Percentiles rank a stretch among this genome's conserved stretches.
phyloP scores from a whole-genome alignment of 2,329 filamentous ascomycete genomes.

The Thielaviopsis musarum region DNA sequence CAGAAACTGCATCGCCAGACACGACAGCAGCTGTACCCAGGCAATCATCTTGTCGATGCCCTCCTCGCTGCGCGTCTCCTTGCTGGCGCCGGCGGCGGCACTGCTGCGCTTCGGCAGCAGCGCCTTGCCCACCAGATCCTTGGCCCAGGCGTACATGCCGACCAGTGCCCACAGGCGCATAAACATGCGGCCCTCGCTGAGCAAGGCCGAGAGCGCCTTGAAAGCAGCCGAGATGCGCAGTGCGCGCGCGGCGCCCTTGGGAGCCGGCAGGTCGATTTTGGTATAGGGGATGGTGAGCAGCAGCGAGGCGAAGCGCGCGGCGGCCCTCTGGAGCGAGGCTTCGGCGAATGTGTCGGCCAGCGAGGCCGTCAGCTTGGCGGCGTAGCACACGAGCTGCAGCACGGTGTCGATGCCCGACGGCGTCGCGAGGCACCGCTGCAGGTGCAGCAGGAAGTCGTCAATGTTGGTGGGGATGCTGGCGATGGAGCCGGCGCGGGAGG shows the following conservation, averaged over 20 bases:
- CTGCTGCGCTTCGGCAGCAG: constrained; percentile 11
- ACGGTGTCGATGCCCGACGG: constrained; percentile 52
- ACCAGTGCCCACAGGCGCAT: constrained; percentile 61
- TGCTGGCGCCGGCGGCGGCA: constrained; percentile 13
- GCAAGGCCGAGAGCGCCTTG: constrained; percentile 43
- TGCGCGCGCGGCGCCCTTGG: constrained; percentile 12
- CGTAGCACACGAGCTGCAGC: constrained; percentile 53
- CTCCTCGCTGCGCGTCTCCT: constrained; percentile 17
- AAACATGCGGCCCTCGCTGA: constrained; percentile 58
- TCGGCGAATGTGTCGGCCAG: constrained; percentile 36
- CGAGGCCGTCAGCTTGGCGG: constrained; percentile 36
- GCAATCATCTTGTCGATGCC: constrained; percentile 33
- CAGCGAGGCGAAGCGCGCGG: constrained; percentile 34
- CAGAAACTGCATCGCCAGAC: constrained; percentile 55
- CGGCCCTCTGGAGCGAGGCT: constrained; percentile 37
- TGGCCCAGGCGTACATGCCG: constrained; percentile 53
- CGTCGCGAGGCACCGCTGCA: constrained; percentile 48
- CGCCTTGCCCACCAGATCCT: constrained; percentile 25
- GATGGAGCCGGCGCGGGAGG: constrained; percentile 14
- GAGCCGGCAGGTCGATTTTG: constrained; percentile 24
- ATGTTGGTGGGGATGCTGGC: constrained; percentile 21
- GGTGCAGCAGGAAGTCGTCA: constrained; percentile 37
- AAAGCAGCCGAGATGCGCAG: constrained; percentile 24
- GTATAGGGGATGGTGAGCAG: constrained; percentile 33
- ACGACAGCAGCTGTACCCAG: constrained; percentile 50